These are phyloP conservation scores for Diaporthe ilicicola DNA, from an alignment of 2,329 filamentous ascomycete genomes.

Conservation along the genomic window DNA sequence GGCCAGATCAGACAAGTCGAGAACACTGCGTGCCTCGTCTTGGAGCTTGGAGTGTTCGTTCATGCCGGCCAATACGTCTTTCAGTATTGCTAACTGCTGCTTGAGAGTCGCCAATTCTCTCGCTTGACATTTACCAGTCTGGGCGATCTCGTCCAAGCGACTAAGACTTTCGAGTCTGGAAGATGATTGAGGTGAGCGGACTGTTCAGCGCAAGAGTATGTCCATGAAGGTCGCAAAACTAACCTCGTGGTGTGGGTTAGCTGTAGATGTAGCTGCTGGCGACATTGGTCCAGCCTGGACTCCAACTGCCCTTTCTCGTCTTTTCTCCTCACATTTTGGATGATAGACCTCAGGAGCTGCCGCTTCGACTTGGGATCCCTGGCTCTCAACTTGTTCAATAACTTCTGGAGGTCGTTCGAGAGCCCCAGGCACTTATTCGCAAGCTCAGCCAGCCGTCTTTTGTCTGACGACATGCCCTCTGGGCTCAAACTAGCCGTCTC, in stretches of 20 bases:
- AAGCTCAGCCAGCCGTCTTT: neutral
- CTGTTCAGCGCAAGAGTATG: neutral
- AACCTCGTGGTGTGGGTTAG: constrained; percentile 6
- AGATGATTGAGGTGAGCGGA: neutral
- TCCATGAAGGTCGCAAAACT: neutral
- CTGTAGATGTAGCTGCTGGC: constrained; percentile 15
- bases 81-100: neutral
- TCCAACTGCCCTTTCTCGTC: neutral
- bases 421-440: constrained; percentile 13
- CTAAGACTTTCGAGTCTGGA: constrained; percentile 5
- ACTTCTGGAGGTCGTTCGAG: neutral
- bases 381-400: constrained; percentile 50
- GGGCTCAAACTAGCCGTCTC: neutral
- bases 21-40: neutral
- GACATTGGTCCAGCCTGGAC: constrained; percentile 9
- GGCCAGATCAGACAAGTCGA: constrained; percentile 2
- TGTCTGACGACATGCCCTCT: neutral
- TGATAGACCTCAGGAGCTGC: neutral
- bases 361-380: constrained; percentile 49
- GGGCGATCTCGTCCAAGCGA: neutral
- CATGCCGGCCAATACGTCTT: neutral
- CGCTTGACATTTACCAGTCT: constrained; percentile 8
- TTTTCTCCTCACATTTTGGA: neutral
- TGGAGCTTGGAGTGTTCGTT: neutral
- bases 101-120: neutral